These are phyloP conservation scores for Larix sibirica DNA, from an alignment of 83 land plant species.

Conservation along the genomic window DNA sequence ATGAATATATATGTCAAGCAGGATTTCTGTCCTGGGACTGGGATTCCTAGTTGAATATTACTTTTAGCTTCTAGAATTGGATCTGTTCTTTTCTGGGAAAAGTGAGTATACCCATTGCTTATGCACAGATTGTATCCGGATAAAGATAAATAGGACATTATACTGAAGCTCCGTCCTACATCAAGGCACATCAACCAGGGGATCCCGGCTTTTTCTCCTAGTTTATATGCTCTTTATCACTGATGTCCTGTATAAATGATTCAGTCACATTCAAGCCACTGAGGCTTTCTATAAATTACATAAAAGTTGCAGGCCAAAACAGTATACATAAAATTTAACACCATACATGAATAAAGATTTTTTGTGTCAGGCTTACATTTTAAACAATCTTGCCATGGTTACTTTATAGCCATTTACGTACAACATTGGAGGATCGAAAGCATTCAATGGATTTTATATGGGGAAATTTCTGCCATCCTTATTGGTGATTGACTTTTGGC, in stretches of 20 bases:
- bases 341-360: neutral
- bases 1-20: neutral
- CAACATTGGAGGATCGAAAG: neutral
- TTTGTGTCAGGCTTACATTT: neutral
- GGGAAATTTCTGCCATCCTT: too few relatives aligned
- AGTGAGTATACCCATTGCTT: neutral
- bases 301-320: neutral
- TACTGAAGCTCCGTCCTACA: neutral
- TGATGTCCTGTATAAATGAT: conserved; percentile 2
- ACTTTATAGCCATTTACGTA: neutral
- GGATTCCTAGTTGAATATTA: neutral
- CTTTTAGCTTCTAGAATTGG: neutral
- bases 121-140: neutral
- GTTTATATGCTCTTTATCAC: conserved; percentile 13
- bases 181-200: conserved; percentile 7
- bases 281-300: neutral
- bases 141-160: neutral
- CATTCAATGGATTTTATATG: neutral
- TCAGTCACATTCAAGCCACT: neutral
- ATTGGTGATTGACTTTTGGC: too few relatives aligned
- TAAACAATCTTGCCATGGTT: neutral
- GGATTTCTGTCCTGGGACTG: neutral
- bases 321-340: conserved; percentile 3
- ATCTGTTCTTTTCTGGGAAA: conserved; percentile 8
- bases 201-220: neutral